A percentile compares a stretch with the other conserved stretches of the same genome.
Conservation (phyloP, 1,284 basidiomycete species). For the Ceraceosorus bombacis region DNA sequence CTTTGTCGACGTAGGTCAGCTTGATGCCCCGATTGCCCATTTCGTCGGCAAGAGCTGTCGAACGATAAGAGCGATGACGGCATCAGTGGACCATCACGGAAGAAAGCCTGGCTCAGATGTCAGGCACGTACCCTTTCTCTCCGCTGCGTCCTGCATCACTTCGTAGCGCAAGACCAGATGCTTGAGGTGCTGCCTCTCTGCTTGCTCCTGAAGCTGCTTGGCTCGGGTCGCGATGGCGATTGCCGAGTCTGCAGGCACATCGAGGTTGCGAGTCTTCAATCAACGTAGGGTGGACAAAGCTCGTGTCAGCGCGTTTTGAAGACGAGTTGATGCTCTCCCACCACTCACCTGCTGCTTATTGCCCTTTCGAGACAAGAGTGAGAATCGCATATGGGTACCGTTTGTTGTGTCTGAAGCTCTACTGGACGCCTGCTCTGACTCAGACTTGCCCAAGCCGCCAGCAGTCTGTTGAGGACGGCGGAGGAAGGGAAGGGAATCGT, state of each 20-base stretch:
- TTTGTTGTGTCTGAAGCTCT: slow-evolving; percentile 53
- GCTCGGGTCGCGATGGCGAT: slow-evolving; percentile 40
- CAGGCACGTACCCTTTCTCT: slow-evolving; percentile 7
- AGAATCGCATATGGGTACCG: slow-evolving; percentile 75
- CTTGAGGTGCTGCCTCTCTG: slow-evolving; percentile 42
- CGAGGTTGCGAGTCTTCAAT: slow-evolving; percentile 30
- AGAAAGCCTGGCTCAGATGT: neutral
- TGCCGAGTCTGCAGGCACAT: slow-evolving; percentile 31
- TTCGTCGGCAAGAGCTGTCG: neutral
- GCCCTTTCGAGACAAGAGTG: slow-evolving; percentile 83
- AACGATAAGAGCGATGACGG: neutral
- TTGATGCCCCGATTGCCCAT: neutral
- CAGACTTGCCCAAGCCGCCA: no score
- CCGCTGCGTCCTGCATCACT: slow-evolving; percentile 13
- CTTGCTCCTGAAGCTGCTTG: slow-evolving; percentile 37
- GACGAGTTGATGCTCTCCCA: neutral
- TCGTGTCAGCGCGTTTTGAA: neutral
- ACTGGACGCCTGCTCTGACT: slow-evolving; percentile 8
- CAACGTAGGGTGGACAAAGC: no score
- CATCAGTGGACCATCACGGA: neutral
- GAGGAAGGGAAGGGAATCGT: slow-evolving; percentile 19
- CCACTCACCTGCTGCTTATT: slow-evolving; percentile 74
- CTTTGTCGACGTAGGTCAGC: neutral
- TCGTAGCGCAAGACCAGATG: slow-evolving; percentile 39
- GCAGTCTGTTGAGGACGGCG: neutral